Evolutionary conservation across 2,329 filamentous ascomycete species (phyloP).

Genomic region (Hirsutella rhossiliensis): DNA sequence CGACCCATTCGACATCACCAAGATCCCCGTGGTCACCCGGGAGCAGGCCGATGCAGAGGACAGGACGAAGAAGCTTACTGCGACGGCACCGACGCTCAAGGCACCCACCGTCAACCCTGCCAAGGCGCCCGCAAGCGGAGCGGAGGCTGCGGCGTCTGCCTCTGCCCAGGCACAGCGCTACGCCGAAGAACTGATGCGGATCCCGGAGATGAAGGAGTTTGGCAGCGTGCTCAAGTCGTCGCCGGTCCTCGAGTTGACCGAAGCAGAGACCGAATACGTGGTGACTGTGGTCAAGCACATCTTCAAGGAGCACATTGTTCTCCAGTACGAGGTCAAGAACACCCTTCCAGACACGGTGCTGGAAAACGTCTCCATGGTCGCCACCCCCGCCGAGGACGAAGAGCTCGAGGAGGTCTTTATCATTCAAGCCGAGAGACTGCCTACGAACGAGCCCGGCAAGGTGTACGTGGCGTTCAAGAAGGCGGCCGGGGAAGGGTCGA

Average conservation of each 20-base stretch:
- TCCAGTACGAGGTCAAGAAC: slow-evolving; percentile 98
- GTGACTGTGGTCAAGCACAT: slow-evolving; percentile 91
- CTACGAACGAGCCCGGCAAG: slow-evolving; percentile 77
- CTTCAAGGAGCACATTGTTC: slow-evolving; percentile 91
- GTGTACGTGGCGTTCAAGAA: slow-evolving; percentile 95
- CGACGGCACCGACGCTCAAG: slow-evolving; percentile 85
- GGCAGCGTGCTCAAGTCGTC: slow-evolving; percentile 89
- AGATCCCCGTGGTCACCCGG: slow-evolving; percentile 84
- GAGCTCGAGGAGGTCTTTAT: slow-evolving; percentile 87
- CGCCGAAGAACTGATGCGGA: slow-evolving; percentile 71
- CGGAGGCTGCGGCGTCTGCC: slow-evolving; percentile 65
- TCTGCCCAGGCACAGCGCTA: slow-evolving; percentile 80
- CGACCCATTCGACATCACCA: slow-evolving; percentile 77
- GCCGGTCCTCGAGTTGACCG: slow-evolving; percentile 74
- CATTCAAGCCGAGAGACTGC: slow-evolving; percentile 72
- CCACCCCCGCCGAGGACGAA: slow-evolving; percentile 69
- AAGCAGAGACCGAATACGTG: slow-evolving; percentile 95
- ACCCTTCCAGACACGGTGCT: slow-evolving; percentile 84
- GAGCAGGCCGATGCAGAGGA: slow-evolving; percentile 96
- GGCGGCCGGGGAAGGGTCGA: slow-evolving; percentile 58
- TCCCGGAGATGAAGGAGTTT: slow-evolving; percentile 85
- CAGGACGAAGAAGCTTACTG: slow-evolving; percentile 91
- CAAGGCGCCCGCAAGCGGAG: slow-evolving; percentile 57
- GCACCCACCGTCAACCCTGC: slow-evolving; percentile 70
- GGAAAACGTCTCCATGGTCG: slow-evolving; percentile 77